phyloP scores from a whole-genome alignment of 139 green algal genomes.

The Desmodesmus armatus region DNA sequence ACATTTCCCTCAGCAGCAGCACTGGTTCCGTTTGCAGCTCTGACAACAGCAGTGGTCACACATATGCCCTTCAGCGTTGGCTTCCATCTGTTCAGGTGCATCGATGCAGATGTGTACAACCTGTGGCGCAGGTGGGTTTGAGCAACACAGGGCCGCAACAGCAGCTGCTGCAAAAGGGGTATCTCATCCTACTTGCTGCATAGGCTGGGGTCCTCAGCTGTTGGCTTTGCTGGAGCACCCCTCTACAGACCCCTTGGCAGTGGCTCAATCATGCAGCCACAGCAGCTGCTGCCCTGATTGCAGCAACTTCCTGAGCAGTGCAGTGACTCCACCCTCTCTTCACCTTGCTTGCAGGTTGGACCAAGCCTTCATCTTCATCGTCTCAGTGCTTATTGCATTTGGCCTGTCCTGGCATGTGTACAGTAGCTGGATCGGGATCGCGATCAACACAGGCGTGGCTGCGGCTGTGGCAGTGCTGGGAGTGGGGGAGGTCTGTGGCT shows the following conservation, averaged over 20 bases:
- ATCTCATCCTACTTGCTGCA: not conserved
- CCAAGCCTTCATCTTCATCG: slow-evolving; percentile 48
- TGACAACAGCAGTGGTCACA: slow-evolving; percentile 31
- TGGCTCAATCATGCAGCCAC: too few species aligned
- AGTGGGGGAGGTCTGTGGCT: not conserved
- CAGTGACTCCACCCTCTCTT: too few species aligned
- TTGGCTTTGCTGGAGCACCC: too few species aligned
- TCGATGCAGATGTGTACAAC: slow-evolving; percentile 44
- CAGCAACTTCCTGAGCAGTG: not conserved
- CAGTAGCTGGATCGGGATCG: not conserved
- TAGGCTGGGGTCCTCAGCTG: too few species aligned
- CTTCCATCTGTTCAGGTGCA: slow-evolving; percentile 46
- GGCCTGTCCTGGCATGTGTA: slow-evolving; percentile 39
- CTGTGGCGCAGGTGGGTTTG: slow-evolving; percentile 21
- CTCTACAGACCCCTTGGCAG: too few species aligned
- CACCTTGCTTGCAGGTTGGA: too few species aligned
- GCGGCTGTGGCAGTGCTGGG: slow-evolving; percentile 1
- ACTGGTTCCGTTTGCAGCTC: slow-evolving; percentile 13
- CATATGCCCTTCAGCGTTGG: slow-evolving; percentile 46
- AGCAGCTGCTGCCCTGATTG: not conserved
- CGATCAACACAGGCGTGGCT: slow-evolving; percentile 14
- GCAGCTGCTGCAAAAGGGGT: not conserved
- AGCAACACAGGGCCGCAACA: not conserved
- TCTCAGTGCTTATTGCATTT: slow-evolving; percentile 33
- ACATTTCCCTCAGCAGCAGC: not conserved